Evolutionary conservation across 2,329 filamentous ascomycete species (phyloP).

Genomic region (Fusarium siculi): DNA sequence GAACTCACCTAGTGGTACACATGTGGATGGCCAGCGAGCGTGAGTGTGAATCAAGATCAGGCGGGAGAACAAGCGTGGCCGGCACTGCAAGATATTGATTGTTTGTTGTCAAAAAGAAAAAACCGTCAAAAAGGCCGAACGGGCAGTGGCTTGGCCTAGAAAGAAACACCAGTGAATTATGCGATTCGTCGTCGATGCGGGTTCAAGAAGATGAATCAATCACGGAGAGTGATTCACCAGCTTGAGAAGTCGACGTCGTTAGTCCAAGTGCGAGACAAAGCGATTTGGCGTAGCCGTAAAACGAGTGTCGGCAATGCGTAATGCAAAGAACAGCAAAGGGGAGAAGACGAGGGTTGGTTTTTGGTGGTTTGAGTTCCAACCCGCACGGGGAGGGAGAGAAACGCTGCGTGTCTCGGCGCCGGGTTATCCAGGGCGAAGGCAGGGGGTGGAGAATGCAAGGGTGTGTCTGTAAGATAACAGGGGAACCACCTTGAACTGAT

Average conservation of each 20-base stretch:
- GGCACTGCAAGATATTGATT: slow-evolving; percentile 33
- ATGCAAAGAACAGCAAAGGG: slow-evolving; percentile 40
- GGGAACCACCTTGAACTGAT: slow-evolving; percentile 23
- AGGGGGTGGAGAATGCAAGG: slow-evolving; percentile 13
- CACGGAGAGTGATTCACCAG: slow-evolving; percentile 30
- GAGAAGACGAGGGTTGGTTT: slow-evolving; percentile 34
- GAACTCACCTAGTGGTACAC: slow-evolving; percentile 40
- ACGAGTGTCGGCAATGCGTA: slow-evolving; percentile 43
- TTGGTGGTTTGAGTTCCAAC: slow-evolving; percentile 39
- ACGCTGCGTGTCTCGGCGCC: slow-evolving; percentile 43
- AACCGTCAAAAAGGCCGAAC: slow-evolving; percentile 21
- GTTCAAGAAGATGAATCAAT: slow-evolving; percentile 25
- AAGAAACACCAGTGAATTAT: slow-evolving; percentile 22
- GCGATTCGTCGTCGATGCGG: slow-evolving; percentile 18
- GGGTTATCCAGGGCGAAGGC: slow-evolving; percentile 40
- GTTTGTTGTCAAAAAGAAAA: slow-evolving; percentile 6
- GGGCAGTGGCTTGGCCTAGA: slow-evolving; percentile 24
- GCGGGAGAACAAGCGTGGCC: slow-evolving; percentile 37
- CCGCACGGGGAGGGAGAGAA: slow-evolving; percentile 36
- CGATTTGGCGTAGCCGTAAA: slow-evolving; percentile 36
- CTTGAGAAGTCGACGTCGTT: slow-evolving; percentile 13
- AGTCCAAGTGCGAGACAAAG: slow-evolving; percentile 29
- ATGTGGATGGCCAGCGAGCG: slow-evolving; percentile 33
- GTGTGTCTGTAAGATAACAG: slow-evolving; percentile 33
- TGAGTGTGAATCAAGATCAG: slow-evolving; percentile 10